Conservation (phyloP, 176 grass and related monocot species). For the Bothriochloa decipiens region DNA sequence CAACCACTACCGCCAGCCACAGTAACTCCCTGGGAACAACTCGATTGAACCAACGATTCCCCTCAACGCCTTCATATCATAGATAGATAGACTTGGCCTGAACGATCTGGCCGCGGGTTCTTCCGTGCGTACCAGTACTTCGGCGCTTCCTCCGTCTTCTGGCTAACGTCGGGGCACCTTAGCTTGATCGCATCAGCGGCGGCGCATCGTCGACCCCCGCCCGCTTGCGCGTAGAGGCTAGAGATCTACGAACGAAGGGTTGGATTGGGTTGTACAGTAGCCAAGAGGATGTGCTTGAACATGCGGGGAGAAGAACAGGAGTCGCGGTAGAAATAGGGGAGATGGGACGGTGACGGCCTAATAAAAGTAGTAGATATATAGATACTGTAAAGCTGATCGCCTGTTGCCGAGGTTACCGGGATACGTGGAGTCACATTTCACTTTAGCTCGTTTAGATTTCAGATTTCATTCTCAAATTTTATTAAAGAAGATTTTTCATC, state of each 20-base stretch:
- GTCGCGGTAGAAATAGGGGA: background rate
- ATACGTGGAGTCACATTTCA: background rate
- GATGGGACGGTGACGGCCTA: background rate
- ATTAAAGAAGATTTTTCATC: too few relatives aligned
- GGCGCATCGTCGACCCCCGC: background rate
- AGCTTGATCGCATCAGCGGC: background rate
- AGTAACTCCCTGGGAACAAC: background rate
- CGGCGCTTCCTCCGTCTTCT: too few relatives aligned
- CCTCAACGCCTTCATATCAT: background rate
- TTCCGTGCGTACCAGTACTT: background rate
- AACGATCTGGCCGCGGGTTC: background rate
- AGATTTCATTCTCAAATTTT: too few relatives aligned
- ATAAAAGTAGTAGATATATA: background rate
- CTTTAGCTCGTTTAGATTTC: background rate
- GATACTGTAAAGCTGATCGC: background rate
- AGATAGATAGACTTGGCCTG: background rate
- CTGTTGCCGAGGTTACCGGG: background rate
- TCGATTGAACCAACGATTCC: background rate
- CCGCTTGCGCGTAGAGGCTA: background rate
- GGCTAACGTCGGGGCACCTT: background rate
- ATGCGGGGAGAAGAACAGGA: background rate
- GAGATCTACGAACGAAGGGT: background rate
- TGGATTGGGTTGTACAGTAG: background rate
- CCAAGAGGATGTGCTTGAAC: background rate
- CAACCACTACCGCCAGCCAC: background rate